Conservation (phyloP, 1,284 basidiomycete genomes). For the Vanrija sp. region DNA sequence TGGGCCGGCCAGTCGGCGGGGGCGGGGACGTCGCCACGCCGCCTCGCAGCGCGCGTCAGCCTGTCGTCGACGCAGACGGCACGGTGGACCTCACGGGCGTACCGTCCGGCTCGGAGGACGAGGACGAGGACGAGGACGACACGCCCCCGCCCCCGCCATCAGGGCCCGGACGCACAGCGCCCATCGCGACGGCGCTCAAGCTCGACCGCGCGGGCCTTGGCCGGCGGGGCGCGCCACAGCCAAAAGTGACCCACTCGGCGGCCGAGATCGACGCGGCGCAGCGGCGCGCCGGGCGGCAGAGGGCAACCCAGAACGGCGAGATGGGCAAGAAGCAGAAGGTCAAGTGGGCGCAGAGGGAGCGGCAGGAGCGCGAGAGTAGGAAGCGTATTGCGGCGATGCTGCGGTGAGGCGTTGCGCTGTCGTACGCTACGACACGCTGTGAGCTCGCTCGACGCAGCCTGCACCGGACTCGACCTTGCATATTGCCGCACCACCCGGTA, state of each 20-base stretch:
- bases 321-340: constrained; percentile 33
- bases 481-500: too few relatives aligned
- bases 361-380: constrained; percentile 38
- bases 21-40: too few relatives aligned
- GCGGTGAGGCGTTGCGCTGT: background rate
- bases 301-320: constrained; percentile 7
- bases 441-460: too few relatives aligned
- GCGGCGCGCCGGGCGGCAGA: constrained; percentile 20
- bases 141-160: background rate
- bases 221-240: constrained; percentile 4
- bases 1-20: constrained; percentile 26
- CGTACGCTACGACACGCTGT: too few relatives aligned
- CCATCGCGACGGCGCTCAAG: constrained; percentile 42
- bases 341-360: constrained; percentile 40
- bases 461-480: too few relatives aligned
- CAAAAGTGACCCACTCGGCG: constrained; percentile 37
- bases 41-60: background rate
- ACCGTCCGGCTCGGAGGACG: constrained; percentile 1
- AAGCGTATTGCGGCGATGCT: constrained; percentile 29
- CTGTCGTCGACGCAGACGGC: background rate
- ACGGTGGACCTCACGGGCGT: constrained; percentile 21
- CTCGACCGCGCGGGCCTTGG: constrained; percentile 42
- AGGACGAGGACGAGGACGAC: background rate
- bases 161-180: constrained; percentile 37
- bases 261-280: constrained; percentile 38